A percentile compares a stretch with the other conserved stretches of the same genome.
These are phyloP conservation scores for Combretum micranthum DNA, from an alignment of 345 rosid species.

Conservation along the genomic window DNA sequence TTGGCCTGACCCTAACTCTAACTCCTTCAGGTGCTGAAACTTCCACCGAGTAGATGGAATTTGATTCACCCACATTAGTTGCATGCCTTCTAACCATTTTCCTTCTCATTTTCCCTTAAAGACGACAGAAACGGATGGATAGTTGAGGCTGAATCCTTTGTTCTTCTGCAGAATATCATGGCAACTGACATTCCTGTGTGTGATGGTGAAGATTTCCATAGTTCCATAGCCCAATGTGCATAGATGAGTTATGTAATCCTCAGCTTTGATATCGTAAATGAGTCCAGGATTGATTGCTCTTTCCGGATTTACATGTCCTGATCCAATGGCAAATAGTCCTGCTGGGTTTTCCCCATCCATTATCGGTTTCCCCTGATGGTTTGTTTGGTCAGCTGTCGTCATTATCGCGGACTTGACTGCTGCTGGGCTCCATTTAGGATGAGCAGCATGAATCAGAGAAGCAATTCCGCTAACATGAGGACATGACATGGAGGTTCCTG, in stretches of 20 bases:
- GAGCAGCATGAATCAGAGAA: slow-evolving; percentile 59
- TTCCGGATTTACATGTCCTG: slow-evolving; percentile 81
- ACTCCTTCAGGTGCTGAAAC: slow-evolving; percentile 56
- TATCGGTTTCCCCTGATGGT: slow-evolving; percentile 60
- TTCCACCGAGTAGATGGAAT: slow-evolving; percentile 57
- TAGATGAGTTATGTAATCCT: slow-evolving; percentile 69
- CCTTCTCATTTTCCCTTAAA: slow-evolving; percentile 48
- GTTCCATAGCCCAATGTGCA: slow-evolving; percentile 63
- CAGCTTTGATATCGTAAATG: slow-evolving; percentile 62
- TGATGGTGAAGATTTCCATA: slow-evolving; percentile 59
- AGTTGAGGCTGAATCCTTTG: slow-evolving; percentile 71
- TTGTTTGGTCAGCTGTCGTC: slow-evolving; percentile 71
- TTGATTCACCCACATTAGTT: slow-evolving; percentile 71
- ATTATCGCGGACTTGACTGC: slow-evolving; percentile 86
- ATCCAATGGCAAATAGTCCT: slow-evolving; percentile 56
- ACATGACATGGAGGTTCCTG: slow-evolving; percentile 98
- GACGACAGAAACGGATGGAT: slow-evolving; percentile 72
- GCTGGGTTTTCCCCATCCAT: slow-evolving; percentile 67
- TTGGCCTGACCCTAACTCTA: slow-evolving; percentile 57
- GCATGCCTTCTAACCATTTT: slow-evolving; percentile 50
- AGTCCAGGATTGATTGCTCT: slow-evolving; percentile 79
- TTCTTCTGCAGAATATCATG: slow-evolving; percentile 22
- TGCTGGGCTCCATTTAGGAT: slow-evolving; percentile 79
- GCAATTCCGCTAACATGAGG: slow-evolving; percentile 89
- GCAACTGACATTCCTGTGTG: slow-evolving; percentile 72